Evolutionary conservation across 805 yeast species (phyloP), one percentile per base, ranked within the genome.

Genomic region (Candida verbasci): DNA sequence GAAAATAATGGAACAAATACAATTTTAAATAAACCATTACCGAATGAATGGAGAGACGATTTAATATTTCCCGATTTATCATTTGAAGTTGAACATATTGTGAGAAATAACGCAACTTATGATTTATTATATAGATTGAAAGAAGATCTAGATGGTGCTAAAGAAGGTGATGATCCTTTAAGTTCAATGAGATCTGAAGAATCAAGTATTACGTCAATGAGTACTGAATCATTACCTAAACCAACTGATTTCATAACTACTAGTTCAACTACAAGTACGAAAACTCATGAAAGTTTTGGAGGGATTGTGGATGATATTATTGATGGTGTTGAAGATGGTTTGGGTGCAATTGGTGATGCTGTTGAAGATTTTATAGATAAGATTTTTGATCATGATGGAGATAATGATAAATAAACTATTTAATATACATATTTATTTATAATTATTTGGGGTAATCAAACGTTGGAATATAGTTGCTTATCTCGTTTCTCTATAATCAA

Each of bases 1-100:
- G 56, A 70, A 1, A 82, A 80, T 47, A 82, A 83, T 47, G 91
- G 91, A 1, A 55, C 76, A 0, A 88, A 88, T 1, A 52, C 76
- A 0, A 25, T 38, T 15, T 29, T 38, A 24, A 18, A 17, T 10
- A 33, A 38, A 11, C 20, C 14, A 6, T 52, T 77, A 22, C 65
- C 64, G 0, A 29, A 43, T 1, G 59, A 55, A 30, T 78, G 85
- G 86, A 43, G 38, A 12, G 84, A 79, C 47, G 38, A 42, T 1
- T 44, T 51, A 12, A 47, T 38, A 4, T 80, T 76, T 44, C 86
- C 86, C 0, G 63, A 66, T 46, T 70, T 77, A 24, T 54, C 62
- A 2, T 79, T 68, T 42, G 56, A 58, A 6, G 60, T 70, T 11
- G 73, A 65, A 10, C 72, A 69, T 26, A 48, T 69, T 6, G 60